Evolutionary conservation across 352 stramenopile species (phyloP), one percentile per base, ranked within the genome.

Genomic region (Aphanomyces euteiches): DNA sequence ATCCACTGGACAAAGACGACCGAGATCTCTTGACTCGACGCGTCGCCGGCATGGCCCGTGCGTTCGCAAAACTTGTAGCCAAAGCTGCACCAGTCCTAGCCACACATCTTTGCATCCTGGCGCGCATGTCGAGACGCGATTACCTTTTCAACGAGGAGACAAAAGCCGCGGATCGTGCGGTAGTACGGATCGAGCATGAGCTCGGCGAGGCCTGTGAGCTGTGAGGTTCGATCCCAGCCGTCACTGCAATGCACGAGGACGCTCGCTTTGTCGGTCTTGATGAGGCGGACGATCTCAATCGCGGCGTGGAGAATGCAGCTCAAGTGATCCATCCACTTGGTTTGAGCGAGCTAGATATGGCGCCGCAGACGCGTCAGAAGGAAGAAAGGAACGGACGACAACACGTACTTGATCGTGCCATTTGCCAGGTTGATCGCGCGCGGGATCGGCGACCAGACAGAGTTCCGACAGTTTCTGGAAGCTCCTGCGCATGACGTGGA

Each of bases 1-100:
- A 95, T 85, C 79, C 83, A 95, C 72, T 94, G 87, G n/a, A 95
- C 67, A 78, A 99, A 99, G 45, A 99, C 93, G 3, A 97, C 97
- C 47, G 96, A 98, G 7, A 96, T 87, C 78, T 99, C 93, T n/a
- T 95, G 91, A 53, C 97, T 95, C 43, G 93, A 83, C 7, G 47
- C 45, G 21, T 85, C 79, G 39, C 79, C 39, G 13, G 69, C 59
- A 53, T 92, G 84, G 8, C 84, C 85, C 5, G 78, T 82, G 39
- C 90, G 76, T 54, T 96, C 86, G 7, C 81, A 76, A 73, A 97
- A 97, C 63, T 93, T 95, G 76, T 96, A 88, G 3, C 90, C 90
- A 74, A 96, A 97, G 43, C 78, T 81, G 72, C 83, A 94, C 86
- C 88, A 97, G 37, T 97, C 88, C 65, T 69, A 69, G 28, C 34